Percentiles rank a stretch among this genome's conserved stretches.
phyloP scores from a whole-genome alignment of 768 basidiomycete genomes.

The Rhodocollybia butyracea region DNA sequence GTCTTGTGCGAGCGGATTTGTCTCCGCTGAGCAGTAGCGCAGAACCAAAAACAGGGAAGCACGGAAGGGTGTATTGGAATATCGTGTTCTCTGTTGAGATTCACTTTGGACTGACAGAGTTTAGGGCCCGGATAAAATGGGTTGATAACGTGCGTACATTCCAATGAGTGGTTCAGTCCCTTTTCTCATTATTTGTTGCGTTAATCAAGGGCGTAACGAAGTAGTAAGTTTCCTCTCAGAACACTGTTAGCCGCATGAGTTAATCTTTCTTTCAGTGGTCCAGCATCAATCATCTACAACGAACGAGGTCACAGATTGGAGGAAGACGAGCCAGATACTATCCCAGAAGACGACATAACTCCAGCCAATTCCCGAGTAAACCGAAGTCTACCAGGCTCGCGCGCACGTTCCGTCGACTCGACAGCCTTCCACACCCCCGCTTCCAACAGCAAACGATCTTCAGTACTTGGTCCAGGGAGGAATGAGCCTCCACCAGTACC shows the following conservation, averaged over 20 bases:
- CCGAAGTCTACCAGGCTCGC: constrained; percentile 47
- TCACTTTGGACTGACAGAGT: constrained; percentile 80
- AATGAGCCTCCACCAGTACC: constrained; percentile 9
- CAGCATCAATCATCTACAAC: constrained; percentile 79
- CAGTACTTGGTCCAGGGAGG: constrained; percentile 17
- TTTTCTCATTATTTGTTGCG: not conserved
- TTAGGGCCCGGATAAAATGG: constrained; percentile 82
- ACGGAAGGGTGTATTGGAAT: constrained; percentile 76
- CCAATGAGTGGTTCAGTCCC: not conserved
- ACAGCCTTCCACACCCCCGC: constrained; percentile 24
- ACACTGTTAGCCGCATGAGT: not conserved
- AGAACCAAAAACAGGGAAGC: constrained; percentile 58
- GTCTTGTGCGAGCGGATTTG: constrained; percentile 74
- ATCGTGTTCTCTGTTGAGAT: constrained; percentile 84
- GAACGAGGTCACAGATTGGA: constrained; percentile 73
- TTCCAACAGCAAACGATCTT: constrained; percentile 21
- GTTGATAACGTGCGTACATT: constrained; percentile 60
- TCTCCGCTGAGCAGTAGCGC: constrained; percentile 72
- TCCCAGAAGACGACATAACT: constrained; percentile 60
- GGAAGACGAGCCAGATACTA: constrained; percentile 58
- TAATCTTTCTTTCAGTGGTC: constrained; percentile 47
- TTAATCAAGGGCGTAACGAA: constrained; percentile 55
- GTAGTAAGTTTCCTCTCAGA: constrained; percentile 50
- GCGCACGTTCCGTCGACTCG: constrained; percentile 49
- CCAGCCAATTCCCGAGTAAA: constrained; percentile 38